Percentiles rank a stretch among this genome's conserved stretches.
These are phyloP conservation scores for Agaricus sinodeliciosus DNA, from an alignment of 768 basidiomycete species.

Conservation along the genomic window DNA sequence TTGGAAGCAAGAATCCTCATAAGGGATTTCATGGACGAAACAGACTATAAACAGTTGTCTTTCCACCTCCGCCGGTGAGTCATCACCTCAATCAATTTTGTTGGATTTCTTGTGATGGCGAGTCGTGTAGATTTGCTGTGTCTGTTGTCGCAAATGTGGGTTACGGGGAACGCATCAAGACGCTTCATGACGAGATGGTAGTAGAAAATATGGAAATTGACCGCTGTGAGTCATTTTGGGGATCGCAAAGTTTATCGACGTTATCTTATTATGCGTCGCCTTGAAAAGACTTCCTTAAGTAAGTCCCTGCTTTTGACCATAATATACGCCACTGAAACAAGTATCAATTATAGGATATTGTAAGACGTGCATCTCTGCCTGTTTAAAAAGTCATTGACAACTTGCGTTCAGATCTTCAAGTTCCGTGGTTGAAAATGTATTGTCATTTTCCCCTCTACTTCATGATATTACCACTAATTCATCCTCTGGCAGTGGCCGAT, in stretches of 20 bases:
- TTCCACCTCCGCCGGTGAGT: constrained; percentile 15
- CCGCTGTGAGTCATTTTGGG: constrained; percentile 14
- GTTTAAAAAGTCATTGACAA: not conserved
- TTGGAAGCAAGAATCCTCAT: constrained; percentile 17
- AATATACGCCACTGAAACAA: not conserved
- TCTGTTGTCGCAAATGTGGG: constrained; percentile 18
- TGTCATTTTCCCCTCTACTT: not conserved
- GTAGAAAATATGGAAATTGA: constrained; percentile 16
- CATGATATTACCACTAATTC: not conserved
- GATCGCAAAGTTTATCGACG: not conserved
- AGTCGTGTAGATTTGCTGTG: constrained; percentile 14
- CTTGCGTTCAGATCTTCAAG: not conserved
- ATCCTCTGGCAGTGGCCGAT: constrained; percentile 8
- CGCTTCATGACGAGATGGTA: constrained; percentile 17
- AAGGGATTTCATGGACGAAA: constrained; percentile 14
- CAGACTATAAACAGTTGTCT: constrained; percentile 8
- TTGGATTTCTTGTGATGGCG: not conserved
- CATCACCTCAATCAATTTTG: constrained; percentile 5
- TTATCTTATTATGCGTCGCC: not conserved
- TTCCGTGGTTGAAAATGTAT: constrained; percentile 5
- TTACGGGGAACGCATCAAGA: constrained; percentile 19
- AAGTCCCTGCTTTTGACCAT: not conserved
- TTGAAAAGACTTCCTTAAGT: constrained; percentile 1
- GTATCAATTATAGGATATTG: not conserved
- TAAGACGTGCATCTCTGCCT: not conserved